Base-by-base conservation (phyloP, 495 filamentous ascomycete genomes). In the Hypoxylon perforatum region DNA sequence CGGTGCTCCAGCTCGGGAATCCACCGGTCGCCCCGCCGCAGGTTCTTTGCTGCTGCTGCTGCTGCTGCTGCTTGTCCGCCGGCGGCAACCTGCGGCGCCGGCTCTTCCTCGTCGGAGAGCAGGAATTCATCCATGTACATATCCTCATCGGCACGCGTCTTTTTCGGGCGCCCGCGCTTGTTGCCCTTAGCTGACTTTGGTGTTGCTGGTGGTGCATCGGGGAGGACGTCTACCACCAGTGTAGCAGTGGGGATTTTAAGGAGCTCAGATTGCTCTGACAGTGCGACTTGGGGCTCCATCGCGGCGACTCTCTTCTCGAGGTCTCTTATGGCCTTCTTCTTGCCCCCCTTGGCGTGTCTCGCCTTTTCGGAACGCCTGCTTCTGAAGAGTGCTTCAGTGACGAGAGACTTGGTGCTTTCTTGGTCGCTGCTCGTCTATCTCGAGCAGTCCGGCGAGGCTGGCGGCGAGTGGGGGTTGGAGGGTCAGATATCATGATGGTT, bases 51-150 rank as follows among this genome's bases (percentile, higher is more conserved):
- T n/a, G n/a, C n/a, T n/a, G n/a, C n/a, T n/a, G n/a, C n/a, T n/a
- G n/a, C n/a, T n/a, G n/a, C n/a, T n/a, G n/a, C 54, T 36, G 36
- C 41, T 22, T 5, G 22, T 33, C 14, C 28, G 14, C 11, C 11
- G n/a, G n/a, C n/a, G n/a, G n/a, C n/a, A n/a, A n/a, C n/a, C n/a
- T n/a, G n/a, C 33, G 30, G 3, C 39, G 11, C 18, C 25, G 1
- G 47, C 22, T n/a, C 33, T 59, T 52, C 41, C 1, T 44, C 35
- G 39, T 56, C 42, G 0, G 47, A 60, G 19, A 54, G 12, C 10
- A 65, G 5, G 47, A 60, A 33, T 18, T 56, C 53, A 21, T 70
- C 67, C 67, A 70, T 66, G 15, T 53, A 70, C 47, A 46, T 57
- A 4, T 63, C 58, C 18, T 56, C 54, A 14, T 50, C 18, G 17